These are phyloP conservation scores for Populus hybrid DNA, from an alignment of 441 rosid species.

Conservation along the genomic window DNA sequence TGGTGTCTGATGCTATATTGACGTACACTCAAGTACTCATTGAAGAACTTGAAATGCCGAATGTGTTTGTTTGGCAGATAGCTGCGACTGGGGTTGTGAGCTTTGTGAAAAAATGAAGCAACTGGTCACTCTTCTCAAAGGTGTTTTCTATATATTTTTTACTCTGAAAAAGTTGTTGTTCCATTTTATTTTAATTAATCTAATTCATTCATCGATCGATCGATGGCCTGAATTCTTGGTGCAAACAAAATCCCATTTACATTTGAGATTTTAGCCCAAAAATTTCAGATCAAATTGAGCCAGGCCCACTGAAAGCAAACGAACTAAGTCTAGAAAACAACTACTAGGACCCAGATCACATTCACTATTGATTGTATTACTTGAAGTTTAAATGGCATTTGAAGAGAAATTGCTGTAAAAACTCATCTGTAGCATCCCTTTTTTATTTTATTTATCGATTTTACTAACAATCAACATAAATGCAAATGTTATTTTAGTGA, in stretches of 20 bases:
- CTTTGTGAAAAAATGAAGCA: conserved; percentile 11
- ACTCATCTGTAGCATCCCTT: no score
- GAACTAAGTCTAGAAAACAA: no score
- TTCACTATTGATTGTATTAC: no score
- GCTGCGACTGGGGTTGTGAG: conserved; percentile 20
- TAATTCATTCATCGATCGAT: background rate
- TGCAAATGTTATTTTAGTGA: no score
- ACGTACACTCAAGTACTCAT: conserved; percentile 6
- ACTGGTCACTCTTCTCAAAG: conserved; percentile 8
- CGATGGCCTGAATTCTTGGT: background rate
- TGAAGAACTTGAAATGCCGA: conserved; percentile 20
- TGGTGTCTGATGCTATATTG: conserved; percentile 22
- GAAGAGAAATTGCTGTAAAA: no score
- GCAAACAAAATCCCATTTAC: no score
- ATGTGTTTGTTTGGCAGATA: conserved; percentile 21
- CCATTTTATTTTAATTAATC: background rate
- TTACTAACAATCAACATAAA: background rate
- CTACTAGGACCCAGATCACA: no score
- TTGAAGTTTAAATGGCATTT: no score
- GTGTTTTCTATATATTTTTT: background rate
- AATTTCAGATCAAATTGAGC: no score
- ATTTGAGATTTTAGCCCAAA: no score
- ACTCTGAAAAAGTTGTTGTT: background rate
- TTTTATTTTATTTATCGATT: no score
- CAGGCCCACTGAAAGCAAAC: no score